A percentile compares a stretch with the other conserved stretches of the same genome.
These are phyloP conservation scores for Penicillium oxalicum DNA, from an alignment of 2,329 filamentous ascomycete species.

Conservation along the genomic window DNA sequence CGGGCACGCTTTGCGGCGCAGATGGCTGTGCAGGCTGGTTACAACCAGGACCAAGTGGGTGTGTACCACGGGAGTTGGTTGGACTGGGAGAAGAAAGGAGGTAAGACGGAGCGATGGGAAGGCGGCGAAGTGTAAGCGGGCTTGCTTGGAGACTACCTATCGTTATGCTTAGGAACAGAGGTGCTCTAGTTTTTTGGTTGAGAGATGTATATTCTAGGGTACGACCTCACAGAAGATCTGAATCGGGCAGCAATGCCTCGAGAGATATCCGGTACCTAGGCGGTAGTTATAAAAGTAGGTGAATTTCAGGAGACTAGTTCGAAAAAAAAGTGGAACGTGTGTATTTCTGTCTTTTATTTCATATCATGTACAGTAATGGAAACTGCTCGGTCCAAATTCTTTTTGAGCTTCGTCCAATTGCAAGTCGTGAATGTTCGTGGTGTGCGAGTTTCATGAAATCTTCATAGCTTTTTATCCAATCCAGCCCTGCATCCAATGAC, in stretches of 20 bases:
- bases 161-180: too few species aligned
- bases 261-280: too few species aligned
- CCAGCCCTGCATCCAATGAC: too few species aligned
- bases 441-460: constrained; percentile 15
- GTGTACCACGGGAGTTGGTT: constrained; percentile 52
- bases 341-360: constrained; percentile 11
- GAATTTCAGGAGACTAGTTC: too few species aligned
- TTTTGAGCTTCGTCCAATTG: constrained; percentile 16
- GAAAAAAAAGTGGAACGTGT: neutral
- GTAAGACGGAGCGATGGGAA: constrained; percentile 50
- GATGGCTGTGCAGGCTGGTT: constrained; percentile 72
- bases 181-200: too few species aligned
- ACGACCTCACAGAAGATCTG: too few species aligned
- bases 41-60: constrained; percentile 54
- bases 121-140: constrained; percentile 20
- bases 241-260: too few species aligned
- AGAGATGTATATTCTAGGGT: too few species aligned
- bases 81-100: constrained; percentile 74
- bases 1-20: constrained; percentile 70
- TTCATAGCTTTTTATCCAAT: constrained; percentile 3
- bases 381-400: constrained; percentile 5
- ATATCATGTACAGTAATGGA: constrained; percentile 26
- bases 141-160: neutral
- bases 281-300: too few species aligned
- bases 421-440: constrained; percentile 24